These are phyloP conservation scores for Conoideocrella luteorostrata DNA, from an alignment of 2,329 filamentous ascomycete genomes.

Conservation along the genomic window DNA sequence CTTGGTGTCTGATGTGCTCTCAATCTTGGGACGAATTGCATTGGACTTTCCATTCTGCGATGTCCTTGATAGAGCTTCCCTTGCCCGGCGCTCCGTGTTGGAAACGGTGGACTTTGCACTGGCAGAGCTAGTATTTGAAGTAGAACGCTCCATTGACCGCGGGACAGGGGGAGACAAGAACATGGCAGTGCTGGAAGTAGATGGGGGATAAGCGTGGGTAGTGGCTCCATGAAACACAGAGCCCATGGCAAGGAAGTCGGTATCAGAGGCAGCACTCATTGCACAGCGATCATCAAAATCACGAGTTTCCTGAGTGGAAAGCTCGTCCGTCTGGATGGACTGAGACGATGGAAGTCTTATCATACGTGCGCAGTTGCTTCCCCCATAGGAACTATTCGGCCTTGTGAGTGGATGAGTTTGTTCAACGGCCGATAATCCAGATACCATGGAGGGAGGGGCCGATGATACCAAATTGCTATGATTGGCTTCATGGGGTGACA, in stretches of 20 bases:
- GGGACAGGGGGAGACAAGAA: neutral
- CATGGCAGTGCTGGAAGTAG: neutral
- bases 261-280: constrained; percentile 24
- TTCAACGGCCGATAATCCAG: constrained; percentile 32
- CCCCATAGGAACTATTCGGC: constrained; percentile 34
- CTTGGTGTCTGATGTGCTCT: constrained; percentile 9
- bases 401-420: constrained; percentile 34
- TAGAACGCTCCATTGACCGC: constrained; percentile 39
- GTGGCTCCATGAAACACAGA: constrained; percentile 21
- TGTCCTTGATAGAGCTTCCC: constrained; percentile 40
- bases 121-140: constrained; percentile 34
- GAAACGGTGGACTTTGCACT: constrained; percentile 41
- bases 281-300: constrained; percentile 13
- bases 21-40: constrained; percentile 40
- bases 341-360: constrained; percentile 31
- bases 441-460: constrained; percentile 34
- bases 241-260: constrained; percentile 30
- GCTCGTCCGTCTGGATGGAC: constrained; percentile 20
- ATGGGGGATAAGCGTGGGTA: constrained; percentile 23
- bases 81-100: constrained; percentile 37
- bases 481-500: constrained; percentile 17
- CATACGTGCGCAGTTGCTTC: constrained; percentile 27
- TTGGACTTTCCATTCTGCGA: constrained; percentile 34
- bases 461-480: constrained; percentile 26
- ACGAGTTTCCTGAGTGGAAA: constrained; percentile 16